Conservation (phyloP, 352 stramenopile genomes). For the Pilasporangium apinafurcum region DNA sequence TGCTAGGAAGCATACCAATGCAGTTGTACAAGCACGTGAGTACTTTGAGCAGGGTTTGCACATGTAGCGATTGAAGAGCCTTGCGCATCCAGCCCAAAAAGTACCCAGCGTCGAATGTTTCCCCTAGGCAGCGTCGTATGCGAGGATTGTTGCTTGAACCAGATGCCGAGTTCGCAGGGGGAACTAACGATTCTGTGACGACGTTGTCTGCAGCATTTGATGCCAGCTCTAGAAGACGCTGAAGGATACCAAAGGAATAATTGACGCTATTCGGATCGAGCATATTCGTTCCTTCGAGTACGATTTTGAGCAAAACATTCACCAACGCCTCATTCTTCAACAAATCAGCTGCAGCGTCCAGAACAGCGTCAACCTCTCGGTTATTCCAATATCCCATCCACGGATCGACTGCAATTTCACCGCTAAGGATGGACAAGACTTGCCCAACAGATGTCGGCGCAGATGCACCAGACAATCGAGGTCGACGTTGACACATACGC, state of each 20-base stretch:
- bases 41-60: conserved; percentile 82
- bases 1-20: conserved; percentile 35
- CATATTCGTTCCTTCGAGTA: conserved; percentile 81
- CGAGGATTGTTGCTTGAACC: too few relatives aligned
- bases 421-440: conserved; percentile 59
- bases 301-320: conserved; percentile 74
- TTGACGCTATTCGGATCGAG: conserved; percentile 75
- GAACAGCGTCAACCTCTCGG: conserved; percentile 45
- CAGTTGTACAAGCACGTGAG: conserved; percentile 84
- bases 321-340: conserved; percentile 62
- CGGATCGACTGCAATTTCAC: conserved; percentile 30
- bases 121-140: conserved; percentile 21
- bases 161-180: too few relatives aligned
- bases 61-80: conserved; percentile 64
- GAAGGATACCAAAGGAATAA: conserved; percentile 76
- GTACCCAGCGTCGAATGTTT: conserved; percentile 63
- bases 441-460: conserved; percentile 23
- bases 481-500: conserved; percentile 71
- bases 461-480: conserved; percentile 25
- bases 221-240: conserved; percentile 62
- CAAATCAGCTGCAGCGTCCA: conserved; percentile 52
- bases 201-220: conserved; percentile 26
- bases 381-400: conserved; percentile 74
- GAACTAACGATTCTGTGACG: background rate
- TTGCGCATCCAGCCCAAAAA: conserved; percentile 67